A percentile compares a stretch with the other conserved stretches of the same genome.
These are phyloP conservation scores for Termitomyces sp. DNA, from an alignment of 768 basidiomycete species.

Conservation along the genomic window DNA sequence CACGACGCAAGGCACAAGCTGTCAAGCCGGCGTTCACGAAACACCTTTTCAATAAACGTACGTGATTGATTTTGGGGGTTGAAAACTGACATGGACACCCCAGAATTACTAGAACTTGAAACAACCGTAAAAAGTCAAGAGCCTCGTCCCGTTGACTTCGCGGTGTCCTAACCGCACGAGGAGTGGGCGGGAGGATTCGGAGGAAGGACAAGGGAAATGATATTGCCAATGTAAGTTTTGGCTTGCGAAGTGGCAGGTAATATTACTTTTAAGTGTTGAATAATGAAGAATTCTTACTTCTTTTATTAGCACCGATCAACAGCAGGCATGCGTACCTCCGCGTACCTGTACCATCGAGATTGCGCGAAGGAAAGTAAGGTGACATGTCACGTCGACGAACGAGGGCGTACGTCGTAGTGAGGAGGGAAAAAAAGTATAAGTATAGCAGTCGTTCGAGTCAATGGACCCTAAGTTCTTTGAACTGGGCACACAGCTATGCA, in stretches of 20 bases:
- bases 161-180: not conserved
- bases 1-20: not conserved
- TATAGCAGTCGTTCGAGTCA: not conserved
- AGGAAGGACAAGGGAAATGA: not conserved
- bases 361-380: not conserved
- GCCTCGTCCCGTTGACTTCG: not conserved
- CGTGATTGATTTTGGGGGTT: too few species aligned
- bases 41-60: not conserved
- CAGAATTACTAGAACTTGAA: not conserved
- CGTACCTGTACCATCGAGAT: not conserved
- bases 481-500: not conserved
- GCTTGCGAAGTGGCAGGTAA: not conserved
- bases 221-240: not conserved
- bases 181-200: too few species aligned
- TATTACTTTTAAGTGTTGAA: not conserved
- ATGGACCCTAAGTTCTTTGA: not conserved
- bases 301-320: not conserved
- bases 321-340: not conserved
- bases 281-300: not conserved
- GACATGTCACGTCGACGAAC: not conserved
- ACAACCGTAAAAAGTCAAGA: too few species aligned
- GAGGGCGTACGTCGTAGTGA: not conserved
- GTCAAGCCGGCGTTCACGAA: not conserved
- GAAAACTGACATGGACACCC: not conserved
- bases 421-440: not conserved